These are phyloP conservation scores for Diatrype stigma DNA, from an alignment of 2,329 filamentous ascomycete species.

Conservation along the genomic window DNA sequence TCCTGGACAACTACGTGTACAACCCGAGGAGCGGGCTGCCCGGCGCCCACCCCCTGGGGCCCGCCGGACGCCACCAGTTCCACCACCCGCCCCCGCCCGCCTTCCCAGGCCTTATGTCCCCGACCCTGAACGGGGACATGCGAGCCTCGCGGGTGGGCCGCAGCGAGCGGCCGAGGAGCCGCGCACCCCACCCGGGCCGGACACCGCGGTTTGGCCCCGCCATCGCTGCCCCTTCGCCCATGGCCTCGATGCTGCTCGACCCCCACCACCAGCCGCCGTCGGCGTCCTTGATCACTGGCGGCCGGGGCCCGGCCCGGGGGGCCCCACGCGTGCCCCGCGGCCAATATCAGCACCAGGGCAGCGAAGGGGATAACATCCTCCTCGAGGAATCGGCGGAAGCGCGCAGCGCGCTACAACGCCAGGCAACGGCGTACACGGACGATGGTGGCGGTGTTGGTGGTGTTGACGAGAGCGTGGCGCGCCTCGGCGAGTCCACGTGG, in stretches of 20 bases:
- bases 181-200: conserved; percentile 31
- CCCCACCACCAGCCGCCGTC: conserved; percentile 71
- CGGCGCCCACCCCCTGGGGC: conserved; percentile 49
- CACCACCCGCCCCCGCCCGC: conserved; percentile 72
- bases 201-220: conserved; percentile 42
- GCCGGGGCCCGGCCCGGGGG: conserved; percentile 31
- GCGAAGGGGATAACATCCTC: conserved; percentile 48
- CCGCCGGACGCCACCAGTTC: conserved; percentile 56
- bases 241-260: conserved; percentile 70
- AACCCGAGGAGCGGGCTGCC: conserved; percentile 66
- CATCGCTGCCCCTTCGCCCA: conserved; percentile 54
- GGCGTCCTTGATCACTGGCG: conserved; percentile 38
- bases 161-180: conserved; percentile 41
- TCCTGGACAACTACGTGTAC: conserved; percentile 84
- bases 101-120: conserved; percentile 68
- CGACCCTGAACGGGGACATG: conserved; percentile 53
- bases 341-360: conserved; percentile 43
- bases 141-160: conserved; percentile 45
- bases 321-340: conserved; percentile 37
- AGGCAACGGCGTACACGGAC: conserved; percentile 48
- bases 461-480: conserved; percentile 46
- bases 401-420: conserved; percentile 31
- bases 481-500: conserved; percentile 57
- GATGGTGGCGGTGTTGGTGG: conserved; percentile 41
- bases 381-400: conserved; percentile 48